Evolutionary conservation across 2,329 filamentous ascomycete genomes (phyloP).

Genomic region (Aspergillus ochraceoroseus): DNA sequence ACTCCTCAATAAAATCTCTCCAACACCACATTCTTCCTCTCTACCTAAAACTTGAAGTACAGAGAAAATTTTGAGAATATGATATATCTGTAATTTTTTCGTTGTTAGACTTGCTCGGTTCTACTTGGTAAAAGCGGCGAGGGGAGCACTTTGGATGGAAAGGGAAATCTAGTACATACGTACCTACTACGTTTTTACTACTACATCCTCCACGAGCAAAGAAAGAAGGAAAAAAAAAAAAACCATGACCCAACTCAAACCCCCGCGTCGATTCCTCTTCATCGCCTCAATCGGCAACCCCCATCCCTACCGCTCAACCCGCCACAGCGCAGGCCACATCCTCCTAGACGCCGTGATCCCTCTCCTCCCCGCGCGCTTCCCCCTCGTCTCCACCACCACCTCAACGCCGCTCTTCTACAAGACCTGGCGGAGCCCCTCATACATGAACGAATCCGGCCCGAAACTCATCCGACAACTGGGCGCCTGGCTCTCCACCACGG

Average conservation of each 20-base stretch:
- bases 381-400: conserved; percentile 39
- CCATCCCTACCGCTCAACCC: conserved; percentile 64
- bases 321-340: conserved; percentile 83
- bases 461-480: conserved; percentile 64
- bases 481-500: conserved; percentile 30
- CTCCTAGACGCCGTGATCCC: conserved; percentile 60
- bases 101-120: too few species aligned
- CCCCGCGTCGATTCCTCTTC: conserved; percentile 52
- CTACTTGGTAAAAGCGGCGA: too few species aligned
- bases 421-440: conserved; percentile 63
- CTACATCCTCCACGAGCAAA: neutral
- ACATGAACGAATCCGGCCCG: conserved; percentile 81
- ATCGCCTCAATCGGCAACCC: conserved; percentile 87
- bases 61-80: too few species aligned
- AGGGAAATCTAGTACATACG: too few species aligned
- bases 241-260: conserved; percentile 6
- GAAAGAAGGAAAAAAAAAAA: too few species aligned
- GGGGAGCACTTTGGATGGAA: too few species aligned
- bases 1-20: too few species aligned
- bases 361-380: conserved; percentile 45
- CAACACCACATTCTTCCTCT: too few species aligned
- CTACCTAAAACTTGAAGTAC: too few species aligned
- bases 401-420: conserved; percentile 49
- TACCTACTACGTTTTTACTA: too few species aligned
- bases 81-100: too few species aligned